These are phyloP conservation scores for Calonectria crousiana DNA, from an alignment of 2,329 filamentous ascomycete genomes.

Conservation along the genomic window DNA sequence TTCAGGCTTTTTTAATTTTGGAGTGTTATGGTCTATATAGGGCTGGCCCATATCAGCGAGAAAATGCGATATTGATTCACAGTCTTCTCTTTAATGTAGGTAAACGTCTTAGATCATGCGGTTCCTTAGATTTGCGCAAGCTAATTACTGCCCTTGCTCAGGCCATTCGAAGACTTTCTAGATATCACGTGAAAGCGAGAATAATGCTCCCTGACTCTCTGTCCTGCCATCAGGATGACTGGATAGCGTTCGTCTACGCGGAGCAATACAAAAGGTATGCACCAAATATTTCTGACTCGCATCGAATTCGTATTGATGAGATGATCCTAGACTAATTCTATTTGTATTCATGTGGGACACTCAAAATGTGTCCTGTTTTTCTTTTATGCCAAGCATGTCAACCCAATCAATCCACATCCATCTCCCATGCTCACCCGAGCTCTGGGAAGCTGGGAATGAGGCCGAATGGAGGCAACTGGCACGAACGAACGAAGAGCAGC, in stretches of 20 bases:
- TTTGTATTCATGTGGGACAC: constrained; percentile 6
- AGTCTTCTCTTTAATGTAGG: not conserved
- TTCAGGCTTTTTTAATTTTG: not conserved
- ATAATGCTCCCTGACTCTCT: not conserved
- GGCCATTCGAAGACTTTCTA: not conserved
- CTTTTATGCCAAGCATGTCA: constrained; percentile 2
- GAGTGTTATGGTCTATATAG: not conserved
- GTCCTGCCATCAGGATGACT: not conserved
- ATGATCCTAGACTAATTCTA: not conserved
- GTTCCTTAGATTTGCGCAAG: not conserved
- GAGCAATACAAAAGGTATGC: not conserved
- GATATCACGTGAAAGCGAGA: not conserved
- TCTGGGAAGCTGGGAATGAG: not conserved
- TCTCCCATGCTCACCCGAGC: not conserved
- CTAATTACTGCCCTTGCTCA: not conserved
- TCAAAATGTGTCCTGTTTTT: not conserved
- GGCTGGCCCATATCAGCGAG: not conserved
- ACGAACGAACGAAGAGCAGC: not conserved
- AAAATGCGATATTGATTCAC: not conserved
- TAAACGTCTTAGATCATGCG: not conserved
- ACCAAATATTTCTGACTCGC: fast-evolving
- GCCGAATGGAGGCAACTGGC: not conserved
- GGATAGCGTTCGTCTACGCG: not conserved
- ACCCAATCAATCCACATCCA: not conserved
- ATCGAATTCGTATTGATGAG: not conserved